Conservation (phyloP, 192 early-diverging fungal genomes). For the Coemansia javaensis region DNA sequence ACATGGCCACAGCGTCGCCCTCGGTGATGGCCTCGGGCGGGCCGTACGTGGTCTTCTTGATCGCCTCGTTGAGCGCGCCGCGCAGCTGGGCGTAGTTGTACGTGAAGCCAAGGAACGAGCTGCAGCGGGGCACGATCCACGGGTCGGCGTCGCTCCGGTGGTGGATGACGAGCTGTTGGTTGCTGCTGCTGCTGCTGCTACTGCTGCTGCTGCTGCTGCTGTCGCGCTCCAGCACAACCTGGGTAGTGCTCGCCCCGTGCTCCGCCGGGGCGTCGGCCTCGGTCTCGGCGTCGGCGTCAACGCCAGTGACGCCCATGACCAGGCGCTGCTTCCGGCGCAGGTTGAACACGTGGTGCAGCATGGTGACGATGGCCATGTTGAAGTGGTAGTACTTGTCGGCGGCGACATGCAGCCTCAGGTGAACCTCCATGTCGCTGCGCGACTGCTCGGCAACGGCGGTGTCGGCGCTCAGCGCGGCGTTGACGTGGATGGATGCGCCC, state of each 20-base stretch:
- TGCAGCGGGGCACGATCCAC: conserved; percentile 49
- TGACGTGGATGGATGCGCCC: conserved; percentile 47
- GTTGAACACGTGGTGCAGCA: conserved; percentile 49
- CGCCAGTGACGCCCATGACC: conserved; percentile 7
- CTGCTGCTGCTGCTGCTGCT: too few relatives aligned
- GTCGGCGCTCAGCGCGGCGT: conserved; percentile 33
- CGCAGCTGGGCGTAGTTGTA: conserved; percentile 44
- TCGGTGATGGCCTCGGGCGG: conserved; percentile 32
- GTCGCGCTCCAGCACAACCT: too few relatives aligned
- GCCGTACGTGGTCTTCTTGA: conserved; percentile 48
- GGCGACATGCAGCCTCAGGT: conserved; percentile 43
- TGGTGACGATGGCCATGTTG: conserved; percentile 51
- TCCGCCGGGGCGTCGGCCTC: neutral
- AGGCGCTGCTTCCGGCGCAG: conserved; percentile 43
- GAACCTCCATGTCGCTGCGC: conserved; percentile 44
- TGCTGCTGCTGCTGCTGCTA: too few relatives aligned
- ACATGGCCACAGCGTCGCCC: neutral
- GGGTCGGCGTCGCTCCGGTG: conserved; percentile 37
- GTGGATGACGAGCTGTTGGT: conserved; percentile 17
- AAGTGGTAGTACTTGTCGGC: conserved; percentile 51
- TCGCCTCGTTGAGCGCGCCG: conserved; percentile 37
- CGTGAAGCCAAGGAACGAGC: conserved; percentile 45
- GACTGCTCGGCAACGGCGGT: conserved; percentile 34
- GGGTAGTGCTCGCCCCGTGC: neutral
- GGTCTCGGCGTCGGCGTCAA: neutral